Conservation (phyloP, 106 monocot species). For the Apostasia ramifera region DNA sequence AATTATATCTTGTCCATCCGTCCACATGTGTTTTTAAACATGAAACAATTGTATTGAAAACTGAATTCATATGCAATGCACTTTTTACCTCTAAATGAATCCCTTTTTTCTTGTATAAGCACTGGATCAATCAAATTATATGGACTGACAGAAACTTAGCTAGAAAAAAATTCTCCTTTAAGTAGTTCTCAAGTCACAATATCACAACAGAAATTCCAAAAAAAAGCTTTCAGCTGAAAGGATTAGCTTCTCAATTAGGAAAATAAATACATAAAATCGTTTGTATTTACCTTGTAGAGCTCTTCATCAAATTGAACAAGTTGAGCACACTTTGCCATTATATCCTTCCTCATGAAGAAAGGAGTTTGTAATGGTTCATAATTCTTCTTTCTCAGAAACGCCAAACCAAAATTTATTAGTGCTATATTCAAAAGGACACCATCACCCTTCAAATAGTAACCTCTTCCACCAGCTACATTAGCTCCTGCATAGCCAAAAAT, state of each 20-base stretch:
- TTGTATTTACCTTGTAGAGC: conserved; percentile 70
- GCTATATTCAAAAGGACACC: conserved; percentile 79
- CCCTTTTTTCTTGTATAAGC: too few relatives aligned
- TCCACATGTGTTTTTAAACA: too few relatives aligned
- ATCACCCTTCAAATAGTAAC: conserved; percentile 80
- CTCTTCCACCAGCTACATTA: conserved; percentile 93
- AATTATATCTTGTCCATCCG: too few relatives aligned
- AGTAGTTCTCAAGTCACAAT: too few relatives aligned
- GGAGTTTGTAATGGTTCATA: conserved; percentile 83
- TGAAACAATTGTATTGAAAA: too few relatives aligned
- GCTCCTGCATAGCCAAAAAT: conserved; percentile 35
- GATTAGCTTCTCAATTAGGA: not conserved
- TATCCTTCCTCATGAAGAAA: conserved; percentile 97
- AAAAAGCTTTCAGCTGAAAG: too few relatives aligned
- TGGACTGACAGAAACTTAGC: too few relatives aligned
- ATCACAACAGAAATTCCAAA: too few relatives aligned
- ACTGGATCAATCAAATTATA: too few relatives aligned
- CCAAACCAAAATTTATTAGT: conserved; percentile 68
- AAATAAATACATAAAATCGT: not conserved
- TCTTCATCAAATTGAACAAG: conserved; percentile 97
- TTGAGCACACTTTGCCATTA: conserved; percentile 96
- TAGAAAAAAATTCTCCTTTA: too few relatives aligned
- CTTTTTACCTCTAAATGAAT: too few relatives aligned
- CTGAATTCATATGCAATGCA: too few relatives aligned
- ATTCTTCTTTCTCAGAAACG: conserved; percentile 61